A percentile compares a stretch with the other conserved stretches of the same genome.
These are phyloP conservation scores for Wickerhamiella sergipiensis DNA, from an alignment of 805 yeast species.

Conservation along the genomic window DNA sequence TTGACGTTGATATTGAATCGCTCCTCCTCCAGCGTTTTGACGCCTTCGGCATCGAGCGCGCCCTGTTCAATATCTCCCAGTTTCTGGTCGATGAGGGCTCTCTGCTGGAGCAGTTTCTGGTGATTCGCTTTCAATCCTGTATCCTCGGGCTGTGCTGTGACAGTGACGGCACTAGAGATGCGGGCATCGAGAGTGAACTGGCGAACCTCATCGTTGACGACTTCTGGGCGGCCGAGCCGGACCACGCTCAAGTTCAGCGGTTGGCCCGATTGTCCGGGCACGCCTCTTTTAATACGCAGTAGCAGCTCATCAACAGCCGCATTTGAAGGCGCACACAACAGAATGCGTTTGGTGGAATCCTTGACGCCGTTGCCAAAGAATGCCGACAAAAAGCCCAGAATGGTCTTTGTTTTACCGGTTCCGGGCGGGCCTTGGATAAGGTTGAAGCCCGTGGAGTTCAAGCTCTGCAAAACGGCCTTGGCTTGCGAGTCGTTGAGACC, in stretches of 20 bases:
- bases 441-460: conserved; percentile 59
- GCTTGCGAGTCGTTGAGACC: conserved; percentile 84
- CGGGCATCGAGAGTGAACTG: conserved; percentile 77
- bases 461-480: conserved; percentile 65
- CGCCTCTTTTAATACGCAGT: conserved; percentile 60
- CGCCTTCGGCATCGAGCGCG: conserved; percentile 16
- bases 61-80: conserved; percentile 15
- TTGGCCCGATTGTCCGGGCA: neutral
- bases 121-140: conserved; percentile 31
- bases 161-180: conserved; percentile 33
- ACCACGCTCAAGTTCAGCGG: conserved; percentile 51
- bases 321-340: conserved; percentile 95
- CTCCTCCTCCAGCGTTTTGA: conserved; percentile 26
- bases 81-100: conserved; percentile 36
- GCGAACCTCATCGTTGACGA: conserved; percentile 65
- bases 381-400: conserved; percentile 79
- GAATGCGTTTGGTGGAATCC: conserved; percentile 35
- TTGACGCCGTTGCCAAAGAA: conserved; percentile 26
- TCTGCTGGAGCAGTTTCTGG: conserved; percentile 38
- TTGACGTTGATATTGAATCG: conserved; percentile 44
- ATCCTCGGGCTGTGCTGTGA: conserved; percentile 19
- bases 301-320: conserved; percentile 98
- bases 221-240: conserved; percentile 82
- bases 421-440: conserved; percentile 97
- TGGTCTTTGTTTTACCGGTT: conserved; percentile 96